Conservation (phyloP, 257 asterid species). For the Cinchona pubescens region DNA sequence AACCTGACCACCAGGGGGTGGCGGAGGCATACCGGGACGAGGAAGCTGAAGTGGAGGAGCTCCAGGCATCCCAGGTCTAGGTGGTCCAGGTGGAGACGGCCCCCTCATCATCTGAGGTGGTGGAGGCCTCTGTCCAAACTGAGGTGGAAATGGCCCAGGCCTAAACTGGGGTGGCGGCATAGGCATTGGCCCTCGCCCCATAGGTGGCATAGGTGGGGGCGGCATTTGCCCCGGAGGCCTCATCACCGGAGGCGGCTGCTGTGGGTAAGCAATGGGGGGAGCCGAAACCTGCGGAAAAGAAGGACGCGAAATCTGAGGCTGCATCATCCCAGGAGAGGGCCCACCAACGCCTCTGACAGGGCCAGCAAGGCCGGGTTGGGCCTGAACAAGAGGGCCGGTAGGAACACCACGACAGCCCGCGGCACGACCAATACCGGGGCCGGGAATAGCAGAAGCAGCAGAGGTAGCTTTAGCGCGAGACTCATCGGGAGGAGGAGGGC, state of each 20-base stretch:
- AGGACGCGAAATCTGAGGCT: conserved; percentile 86
- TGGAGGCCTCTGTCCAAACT: conserved; percentile 77
- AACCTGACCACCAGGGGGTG: conserved; percentile 63
- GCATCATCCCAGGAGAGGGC: conserved; percentile 96
- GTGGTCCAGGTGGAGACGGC: conserved; percentile 81
- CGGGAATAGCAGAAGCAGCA: conserved; percentile 49
- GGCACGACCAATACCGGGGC: conserved; percentile 85
- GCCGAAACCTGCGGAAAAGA: conserved; percentile 62
- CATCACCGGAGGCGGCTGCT: conserved; percentile 44
- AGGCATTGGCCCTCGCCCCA: conserved; percentile 51
- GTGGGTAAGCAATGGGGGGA: conserved; percentile 66
- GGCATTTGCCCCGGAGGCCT: conserved; percentile 63
- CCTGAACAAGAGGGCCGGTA: conserved; percentile 57
- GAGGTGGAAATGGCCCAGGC: conserved; percentile 57
- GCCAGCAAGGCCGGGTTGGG: conserved; percentile 86
- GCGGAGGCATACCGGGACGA: conserved; percentile 75
- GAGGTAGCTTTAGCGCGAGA: conserved; percentile 60
- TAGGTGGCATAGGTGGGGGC: conserved; percentile 58
- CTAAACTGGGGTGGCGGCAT: conserved; percentile 42
- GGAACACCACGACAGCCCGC: conserved; percentile 94
- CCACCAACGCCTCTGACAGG: conserved; percentile 96
- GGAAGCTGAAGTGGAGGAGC: conserved; percentile 63
- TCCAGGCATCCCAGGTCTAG: conserved; percentile 82
- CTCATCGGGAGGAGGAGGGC: conserved; percentile 95
- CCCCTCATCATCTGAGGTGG: conserved; percentile 84